Conservation (phyloP, 495 filamentous ascomycete genomes). For the Daldinia decipiens region DNA sequence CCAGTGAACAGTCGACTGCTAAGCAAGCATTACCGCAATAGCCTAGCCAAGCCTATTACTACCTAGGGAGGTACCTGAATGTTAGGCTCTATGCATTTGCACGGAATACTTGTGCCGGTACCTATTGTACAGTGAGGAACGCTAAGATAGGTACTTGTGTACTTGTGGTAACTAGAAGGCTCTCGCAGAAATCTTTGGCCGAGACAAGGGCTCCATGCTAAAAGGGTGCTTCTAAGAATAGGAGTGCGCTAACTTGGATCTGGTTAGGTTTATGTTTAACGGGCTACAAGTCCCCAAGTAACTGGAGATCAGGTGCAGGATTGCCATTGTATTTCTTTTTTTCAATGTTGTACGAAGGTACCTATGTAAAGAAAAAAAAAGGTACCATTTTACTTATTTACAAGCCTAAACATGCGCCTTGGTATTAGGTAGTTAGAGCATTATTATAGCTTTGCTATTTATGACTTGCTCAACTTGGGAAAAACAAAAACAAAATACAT, state of each 20-base stretch:
- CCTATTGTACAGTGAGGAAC: background rate
- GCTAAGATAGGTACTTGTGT: constrained; percentile 17
- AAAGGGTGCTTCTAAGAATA: constrained; percentile 32
- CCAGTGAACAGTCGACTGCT: constrained; percentile 37
- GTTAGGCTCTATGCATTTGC: background rate
- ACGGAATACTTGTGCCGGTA: background rate
- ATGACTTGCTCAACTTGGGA: background rate
- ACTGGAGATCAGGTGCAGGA: constrained; percentile 21
- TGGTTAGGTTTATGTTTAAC: constrained; percentile 28
- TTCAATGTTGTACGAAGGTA: no score
- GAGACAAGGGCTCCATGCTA: constrained; percentile 27
- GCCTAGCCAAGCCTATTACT: constrained; percentile 15
- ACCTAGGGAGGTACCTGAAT: background rate
- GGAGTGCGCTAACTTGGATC: constrained; percentile 26
- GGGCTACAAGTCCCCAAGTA: constrained; percentile 12
- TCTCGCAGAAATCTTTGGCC: constrained; percentile 40
- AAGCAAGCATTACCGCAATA: background rate
- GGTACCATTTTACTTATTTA: constrained; percentile 4
- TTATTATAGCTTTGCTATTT: background rate
- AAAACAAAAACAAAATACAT: background rate
- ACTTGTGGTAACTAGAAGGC: constrained; percentile 11
- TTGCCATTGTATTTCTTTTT: background rate
- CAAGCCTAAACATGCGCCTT: background rate
- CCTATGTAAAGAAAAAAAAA: no score
- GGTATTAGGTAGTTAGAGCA: background rate